Base-by-base conservation (phyloP, 2,329 filamentous ascomycete genomes). In the Ophiostoma sp. region DNA sequence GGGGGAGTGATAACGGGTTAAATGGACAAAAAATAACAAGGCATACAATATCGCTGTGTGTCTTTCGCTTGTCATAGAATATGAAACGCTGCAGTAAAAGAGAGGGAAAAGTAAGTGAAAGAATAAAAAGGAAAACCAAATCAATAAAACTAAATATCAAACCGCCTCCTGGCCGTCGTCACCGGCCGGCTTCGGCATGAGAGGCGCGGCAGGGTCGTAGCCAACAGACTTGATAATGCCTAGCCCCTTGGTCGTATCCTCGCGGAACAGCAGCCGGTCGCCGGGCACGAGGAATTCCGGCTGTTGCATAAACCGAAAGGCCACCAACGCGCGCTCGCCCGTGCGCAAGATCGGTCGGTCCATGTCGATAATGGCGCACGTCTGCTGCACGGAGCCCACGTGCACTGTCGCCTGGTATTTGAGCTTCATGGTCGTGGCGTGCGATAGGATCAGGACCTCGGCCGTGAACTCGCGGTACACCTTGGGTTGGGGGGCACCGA, bases 391-490 rank as follows among this genome's bases (percentile, higher is more conserved):
- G 0, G 95, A 92, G 0, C 95, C 95, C 4, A 99, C 94, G 76
- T 99, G 95, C 31, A 99, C 85, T 94, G 98, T 99, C 0, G 95
- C 95, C 81, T 99, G 95, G 75, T 99, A 99, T 76, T 93, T 94
- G 0, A 89, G 93, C 79, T 96, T 95, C 79, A 99, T 99, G 62
- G 95, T 99, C 0, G 95, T 99, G 0, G 94, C 93, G 76, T 99
- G 95, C 4, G 92, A 96, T 7, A 99, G 84, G 74, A 99, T 98
- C 31, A 99, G 84, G 0, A 99, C 95, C 79, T 94, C 91, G 15
- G 92, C 92, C 60, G 94, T 83, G 76, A 94, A 94, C 77, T 93
- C 90, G 44, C 86, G 83, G 76, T 89, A 86, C 13, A 93, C 91
- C 74, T 89, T 95, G 73, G 82, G 91, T 75, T 77, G 83, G 0